phyloP scores from a whole-genome alignment of 306 rosid genomes.

The Pyrus communis region DNA sequence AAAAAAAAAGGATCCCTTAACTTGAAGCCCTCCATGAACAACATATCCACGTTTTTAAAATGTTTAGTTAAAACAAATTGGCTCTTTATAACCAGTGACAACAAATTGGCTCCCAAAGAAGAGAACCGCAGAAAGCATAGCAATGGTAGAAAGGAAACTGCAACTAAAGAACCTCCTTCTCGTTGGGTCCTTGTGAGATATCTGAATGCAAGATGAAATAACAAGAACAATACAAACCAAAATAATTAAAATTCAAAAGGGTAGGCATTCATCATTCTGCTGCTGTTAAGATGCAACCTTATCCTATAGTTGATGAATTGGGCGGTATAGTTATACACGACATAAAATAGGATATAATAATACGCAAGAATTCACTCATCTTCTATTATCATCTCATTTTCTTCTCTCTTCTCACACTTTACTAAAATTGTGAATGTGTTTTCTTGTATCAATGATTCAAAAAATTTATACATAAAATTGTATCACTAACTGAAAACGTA shows the following conservation, averaged over 20 bases:
- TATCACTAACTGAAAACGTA: too few species aligned
- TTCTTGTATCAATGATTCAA: too few species aligned
- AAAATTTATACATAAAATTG: too few species aligned
- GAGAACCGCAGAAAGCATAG: slow-evolving; percentile 25
- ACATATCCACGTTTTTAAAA: too few species aligned
- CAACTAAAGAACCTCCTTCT: neutral
- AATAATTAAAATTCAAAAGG: neutral
- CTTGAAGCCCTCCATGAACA: neutral
- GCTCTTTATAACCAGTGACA: slow-evolving; percentile 18
- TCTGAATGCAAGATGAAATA: slow-evolving; percentile 3
- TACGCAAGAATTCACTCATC: too few species aligned
- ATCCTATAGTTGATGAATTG: too few species aligned
- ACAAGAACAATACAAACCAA: neutral
- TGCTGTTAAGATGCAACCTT: neutral
- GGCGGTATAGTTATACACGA: too few species aligned
- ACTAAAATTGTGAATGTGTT: neutral
- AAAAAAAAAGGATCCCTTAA: too few species aligned
- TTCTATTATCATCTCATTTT: too few species aligned
- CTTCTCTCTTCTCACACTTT: too few species aligned
- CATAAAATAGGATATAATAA: too few species aligned
- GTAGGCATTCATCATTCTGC: neutral
- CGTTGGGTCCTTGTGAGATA: neutral
- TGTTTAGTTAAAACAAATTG: too few species aligned
- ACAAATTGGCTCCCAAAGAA: slow-evolving; percentile 19
- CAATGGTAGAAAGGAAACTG: neutral